Evolutionary conservation across 2,329 filamentous ascomycete genomes (phyloP), one percentile per base, ranked within the genome.

Genomic region (Colletotrichum chlorophyti): DNA sequence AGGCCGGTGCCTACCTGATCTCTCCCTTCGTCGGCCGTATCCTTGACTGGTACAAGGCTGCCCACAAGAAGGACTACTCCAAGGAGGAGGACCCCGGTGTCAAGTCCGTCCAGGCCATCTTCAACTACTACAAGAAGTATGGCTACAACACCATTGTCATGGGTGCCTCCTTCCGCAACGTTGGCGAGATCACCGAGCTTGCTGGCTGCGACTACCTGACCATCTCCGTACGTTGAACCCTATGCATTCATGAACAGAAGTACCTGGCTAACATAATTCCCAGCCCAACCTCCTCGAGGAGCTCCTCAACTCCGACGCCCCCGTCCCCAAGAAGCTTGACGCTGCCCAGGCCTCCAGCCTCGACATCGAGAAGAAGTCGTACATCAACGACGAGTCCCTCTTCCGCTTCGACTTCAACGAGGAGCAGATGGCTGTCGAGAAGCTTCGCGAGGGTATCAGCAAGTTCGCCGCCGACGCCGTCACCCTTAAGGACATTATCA

Each of bases 371-470:
- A 96, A 93, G 91, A 91, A 91, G 84, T 82, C 81, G 58, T 99
- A 97, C 86, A 89, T 99, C 79, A 86, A 89, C 74, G 83, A 95
- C 79, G 95, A 99, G 86, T 71, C 93, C 51, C 72, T 79, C 46
- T 99, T 98, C 93, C 93, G 95, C 77, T 99, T 97, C 84, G 91
- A 93, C 80, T 97, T 99, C 88, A 99, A 99, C 86, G 95, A 99
- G 86, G 93, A 99, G 73, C 90, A 94, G 78, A 99, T 99, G 95
- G 95, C 91, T 64, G 92, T 96, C 66, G 93, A 98, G 89, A 99
- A 99, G 90, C 88, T 99, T 69, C 91, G 93, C 63, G 95, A 99
- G 82, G 95, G 95, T 80, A 99, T 99, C 84, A 96, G 91, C 85
- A 97, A 97, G 83, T 99, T 99, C 73, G 94, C 95, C 59, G 95